Evolutionary conservation across 1,284 basidiomycete genomes (phyloP).

Genomic region (Moesziomyces antarcticus): DNA sequence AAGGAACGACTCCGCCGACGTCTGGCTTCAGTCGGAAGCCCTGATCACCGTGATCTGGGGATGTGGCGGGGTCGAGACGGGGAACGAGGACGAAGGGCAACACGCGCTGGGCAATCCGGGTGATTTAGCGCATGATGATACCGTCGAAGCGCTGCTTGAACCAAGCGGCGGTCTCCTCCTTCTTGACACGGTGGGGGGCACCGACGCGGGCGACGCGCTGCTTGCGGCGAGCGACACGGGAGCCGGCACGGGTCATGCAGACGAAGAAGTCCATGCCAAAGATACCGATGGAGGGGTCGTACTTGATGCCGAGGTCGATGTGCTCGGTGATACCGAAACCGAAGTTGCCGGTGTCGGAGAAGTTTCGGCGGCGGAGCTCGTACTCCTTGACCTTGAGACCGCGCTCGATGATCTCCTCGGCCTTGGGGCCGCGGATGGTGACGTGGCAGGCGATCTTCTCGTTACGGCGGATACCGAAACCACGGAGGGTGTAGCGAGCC

Average conservation of each 20-base stretch:
- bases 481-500: slow-evolving; percentile 99
- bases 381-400: slow-evolving; percentile 99
- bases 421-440: slow-evolving; percentile 98
- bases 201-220: slow-evolving; percentile 88
- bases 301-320: slow-evolving; percentile 93
- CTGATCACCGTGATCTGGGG: not conserved
- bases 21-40: not conserved
- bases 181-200: slow-evolving; percentile 77
- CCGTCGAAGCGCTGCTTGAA: slow-evolving; percentile 85
- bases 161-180: slow-evolving; percentile 83
- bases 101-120: not conserved
- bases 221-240: slow-evolving; percentile 90
- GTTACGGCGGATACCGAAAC: slow-evolving; percentile 99
- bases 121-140: slow-evolving; percentile 63
- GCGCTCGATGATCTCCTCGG: slow-evolving; percentile 97
- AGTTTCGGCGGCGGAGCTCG: slow-evolving; percentile 89
- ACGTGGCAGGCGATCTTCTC: slow-evolving; percentile 99
- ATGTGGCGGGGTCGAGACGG: not conserved
- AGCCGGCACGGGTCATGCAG: slow-evolving; percentile 91
- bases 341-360: slow-evolving; percentile 74
- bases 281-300: slow-evolving; percentile 68
- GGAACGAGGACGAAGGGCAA: slow-evolving; percentile 1
- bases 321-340: slow-evolving; percentile 72
- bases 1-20: not conserved
- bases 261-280: slow-evolving; percentile 68